Percentiles rank a stretch among this genome's conserved stretches.
Conservation (phyloP, 2,329 filamentous ascomycete species). For the Alternaria gaisen region DNA sequence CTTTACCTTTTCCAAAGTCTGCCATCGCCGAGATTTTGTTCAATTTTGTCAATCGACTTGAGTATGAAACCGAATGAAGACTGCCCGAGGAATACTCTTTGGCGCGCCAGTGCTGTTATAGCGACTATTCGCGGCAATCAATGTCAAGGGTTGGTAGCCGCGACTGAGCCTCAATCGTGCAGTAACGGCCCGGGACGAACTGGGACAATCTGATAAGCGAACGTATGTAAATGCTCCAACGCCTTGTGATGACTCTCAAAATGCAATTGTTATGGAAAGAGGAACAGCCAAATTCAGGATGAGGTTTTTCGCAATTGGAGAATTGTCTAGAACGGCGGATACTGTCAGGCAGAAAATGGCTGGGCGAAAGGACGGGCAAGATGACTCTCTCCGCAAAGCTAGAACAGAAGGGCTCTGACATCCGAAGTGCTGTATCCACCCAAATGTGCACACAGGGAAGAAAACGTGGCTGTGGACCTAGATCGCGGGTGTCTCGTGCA, state of each 20-base stretch:
- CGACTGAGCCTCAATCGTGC: conserved; percentile 9
- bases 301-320: neutral
- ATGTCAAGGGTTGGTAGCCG: conserved; percentile 4
- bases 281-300: neutral
- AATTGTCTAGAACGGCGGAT: neutral
- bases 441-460: neutral
- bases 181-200: conserved; percentile 10
- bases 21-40: neutral
- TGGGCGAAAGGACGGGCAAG: neutral
- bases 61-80: too few relatives aligned
- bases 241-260: neutral
- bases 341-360: neutral
- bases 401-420: conserved; percentile 7
- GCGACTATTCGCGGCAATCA: neutral
- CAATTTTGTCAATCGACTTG: neutral
- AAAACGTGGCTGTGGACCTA: conserved; percentile 13
- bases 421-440: neutral
- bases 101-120: neutral
- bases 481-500: conserved; percentile 5
- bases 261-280: neutral
- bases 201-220: conserved; percentile 10
- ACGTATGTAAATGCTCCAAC: neutral
- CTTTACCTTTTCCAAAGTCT: conserved; percentile 9
- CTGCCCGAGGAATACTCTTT: neutral
- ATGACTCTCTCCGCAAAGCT: neutral